Base-by-base conservation (phyloP, 2,329 filamentous ascomycete species). In the Phialophora expanda region DNA sequence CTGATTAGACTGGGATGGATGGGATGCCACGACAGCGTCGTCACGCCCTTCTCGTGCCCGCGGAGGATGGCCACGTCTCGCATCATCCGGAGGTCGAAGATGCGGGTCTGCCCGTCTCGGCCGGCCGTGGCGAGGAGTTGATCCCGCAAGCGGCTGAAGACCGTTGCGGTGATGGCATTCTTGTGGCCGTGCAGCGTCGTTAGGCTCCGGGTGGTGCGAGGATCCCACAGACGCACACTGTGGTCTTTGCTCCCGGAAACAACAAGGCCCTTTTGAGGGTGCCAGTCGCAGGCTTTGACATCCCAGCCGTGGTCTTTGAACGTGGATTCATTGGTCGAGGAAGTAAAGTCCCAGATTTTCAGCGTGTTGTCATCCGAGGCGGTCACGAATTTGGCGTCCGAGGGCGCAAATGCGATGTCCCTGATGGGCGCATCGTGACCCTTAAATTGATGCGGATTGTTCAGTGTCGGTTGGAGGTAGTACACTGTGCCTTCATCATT, bases 391-490 rank as follows among this genome's bases (percentile, higher is more conserved):
- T 98, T 98, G 67, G 90, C 86, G 78, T 99, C 95, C 68, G 90
- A 97, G 0, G 95, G 95, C 66, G 93, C 92, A 78, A 98, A 98
- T 8, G 94, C 90, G 46, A 99, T 83, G 74, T 97, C 95, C 73
- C 95, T 85, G 67, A 99, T 91, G 4, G 94, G 90, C 75, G 97
- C 93, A 56, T 87, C 87, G 76, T 98, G 95, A 6, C 93, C 95
- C 75, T 93, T 89, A 61, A 99, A 92, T 61, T 92, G 93, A 78
- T 98, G 92, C 66, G 98, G 93, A 74, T 98, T 97, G 84, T 99
- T 98, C 82, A 99, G 97, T 77, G 98, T 99, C 34, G 94, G 92
- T 78, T 97, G 93, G 92, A 94, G 98, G 80, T 99, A 99, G 81
- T 98, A 98, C 79, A 99, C 90, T 69, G 95, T 86, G 64, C 95